Evolutionary conservation across 371 early-diverging fungal species (phyloP).

Genomic region (Lichtheimia ornata): DNA sequence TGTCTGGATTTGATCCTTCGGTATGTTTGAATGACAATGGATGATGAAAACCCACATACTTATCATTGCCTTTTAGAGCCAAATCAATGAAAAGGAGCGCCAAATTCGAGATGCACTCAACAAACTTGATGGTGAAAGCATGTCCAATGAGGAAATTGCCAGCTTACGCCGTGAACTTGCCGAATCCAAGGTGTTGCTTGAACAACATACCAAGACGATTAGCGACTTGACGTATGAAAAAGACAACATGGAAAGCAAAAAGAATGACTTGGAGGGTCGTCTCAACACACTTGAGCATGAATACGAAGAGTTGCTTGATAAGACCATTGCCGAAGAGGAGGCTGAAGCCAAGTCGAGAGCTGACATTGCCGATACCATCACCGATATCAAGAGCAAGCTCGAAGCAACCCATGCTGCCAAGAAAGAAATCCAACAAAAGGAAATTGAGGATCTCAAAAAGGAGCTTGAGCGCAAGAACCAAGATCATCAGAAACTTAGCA

Average conservation of each 20-base stretch:
- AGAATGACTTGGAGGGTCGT: conserved; percentile 73
- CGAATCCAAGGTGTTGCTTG: conserved; percentile 67
- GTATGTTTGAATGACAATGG: conserved; percentile 35
- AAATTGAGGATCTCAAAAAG: conserved; percentile 71
- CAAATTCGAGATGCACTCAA: conserved; percentile 70
- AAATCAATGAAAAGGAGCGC: conserved; percentile 77
- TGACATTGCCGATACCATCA: conserved; percentile 70
- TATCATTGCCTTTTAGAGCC: conserved; percentile 25
- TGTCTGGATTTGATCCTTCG: conserved; percentile 83
- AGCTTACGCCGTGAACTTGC: conserved; percentile 77
- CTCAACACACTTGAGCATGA: conserved; percentile 79
- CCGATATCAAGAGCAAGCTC: conserved; percentile 72
- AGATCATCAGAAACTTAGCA: conserved; percentile 66
- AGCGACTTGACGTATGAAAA: conserved; percentile 66
- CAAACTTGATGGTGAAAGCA: conserved; percentile 48
- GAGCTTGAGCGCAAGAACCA: conserved; percentile 69
- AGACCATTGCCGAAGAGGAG: conserved; percentile 92
- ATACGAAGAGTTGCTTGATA: conserved; percentile 91
- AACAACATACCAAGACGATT: conserved; percentile 71
- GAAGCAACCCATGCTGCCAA: conserved; percentile 82
- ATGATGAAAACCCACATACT: background rate
- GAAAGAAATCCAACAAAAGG: conserved; percentile 72
- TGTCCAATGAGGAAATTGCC: conserved; percentile 64
- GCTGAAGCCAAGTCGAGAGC: conserved; percentile 43
- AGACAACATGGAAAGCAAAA: conserved; percentile 59